Evolutionary conservation across 2,329 filamentous ascomycete genomes (phyloP).

Genomic region (Cladosporium sp.): DNA sequence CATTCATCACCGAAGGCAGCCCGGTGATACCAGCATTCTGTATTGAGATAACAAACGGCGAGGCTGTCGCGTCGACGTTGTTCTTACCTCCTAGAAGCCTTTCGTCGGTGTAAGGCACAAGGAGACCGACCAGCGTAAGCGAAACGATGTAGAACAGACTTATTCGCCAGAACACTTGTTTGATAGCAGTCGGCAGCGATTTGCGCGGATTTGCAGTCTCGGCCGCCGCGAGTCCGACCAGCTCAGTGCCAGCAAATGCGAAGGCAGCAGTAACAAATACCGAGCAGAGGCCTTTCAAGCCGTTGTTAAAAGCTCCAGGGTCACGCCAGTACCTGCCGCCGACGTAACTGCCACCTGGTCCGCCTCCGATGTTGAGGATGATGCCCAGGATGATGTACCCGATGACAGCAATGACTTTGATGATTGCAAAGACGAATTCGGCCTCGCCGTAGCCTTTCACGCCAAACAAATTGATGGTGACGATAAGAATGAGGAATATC

Average conservation of each 20-base stretch:
- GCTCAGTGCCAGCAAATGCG: slow-evolving; percentile 64
- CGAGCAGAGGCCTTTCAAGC: slow-evolving; percentile 65
- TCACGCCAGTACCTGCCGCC: slow-evolving; percentile 54
- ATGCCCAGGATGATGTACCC: slow-evolving; percentile 68
- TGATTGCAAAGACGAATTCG: slow-evolving; percentile 39
- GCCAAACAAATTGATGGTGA: slow-evolving; percentile 36
- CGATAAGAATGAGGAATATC: slow-evolving; percentile 35
- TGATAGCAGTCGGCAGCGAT: slow-evolving; percentile 39
- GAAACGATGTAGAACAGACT: slow-evolving; percentile 38
- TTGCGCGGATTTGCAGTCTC: slow-evolving; percentile 55
- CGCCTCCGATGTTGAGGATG: slow-evolving; percentile 59
- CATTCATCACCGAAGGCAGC: slow-evolving; percentile 67
- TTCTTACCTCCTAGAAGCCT: slow-evolving; percentile 40
- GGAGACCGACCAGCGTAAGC: slow-evolving; percentile 36
- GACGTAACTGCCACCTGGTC: slow-evolving; percentile 57
- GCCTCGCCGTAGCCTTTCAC: slow-evolving; percentile 39
- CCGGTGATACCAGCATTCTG: slow-evolving; percentile 60
- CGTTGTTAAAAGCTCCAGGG: slow-evolving; percentile 49
- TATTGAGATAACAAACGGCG: slow-evolving; percentile 67
- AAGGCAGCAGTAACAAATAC: slow-evolving; percentile 66
- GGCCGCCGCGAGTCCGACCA: slow-evolving; percentile 58
- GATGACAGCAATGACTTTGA: slow-evolving; percentile 48
- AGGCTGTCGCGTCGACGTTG: slow-evolving; percentile 45
- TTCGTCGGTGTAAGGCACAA: slow-evolving; percentile 34
- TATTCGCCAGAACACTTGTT: slow-evolving; percentile 40